A percentile compares a stretch with the other conserved stretches of the same genome.
Evolutionary conservation across 495 filamentous ascomycete genomes (phyloP).

Genomic region (Trichoderma virens): DNA sequence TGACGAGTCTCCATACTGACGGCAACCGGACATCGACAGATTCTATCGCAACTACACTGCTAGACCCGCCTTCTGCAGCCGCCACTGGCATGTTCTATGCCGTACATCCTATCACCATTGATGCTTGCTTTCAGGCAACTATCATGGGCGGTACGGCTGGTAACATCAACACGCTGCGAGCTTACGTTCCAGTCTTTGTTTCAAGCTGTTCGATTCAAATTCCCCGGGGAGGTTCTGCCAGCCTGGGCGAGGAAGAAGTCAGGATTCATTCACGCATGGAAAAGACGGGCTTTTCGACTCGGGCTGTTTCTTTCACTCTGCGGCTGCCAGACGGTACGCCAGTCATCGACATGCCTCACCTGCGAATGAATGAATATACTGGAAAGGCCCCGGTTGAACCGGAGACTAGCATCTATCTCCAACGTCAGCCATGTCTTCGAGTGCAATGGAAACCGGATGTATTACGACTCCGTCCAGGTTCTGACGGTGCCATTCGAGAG

Average conservation of each 20-base stretch:
- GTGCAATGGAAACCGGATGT: constrained; percentile 33
- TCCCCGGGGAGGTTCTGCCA: not conserved
- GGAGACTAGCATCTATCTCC: not conserved
- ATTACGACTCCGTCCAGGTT: constrained; percentile 10
- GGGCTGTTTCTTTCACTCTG: constrained; percentile 12
- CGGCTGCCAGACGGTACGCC: constrained; percentile 3
- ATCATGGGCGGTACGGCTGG: constrained; percentile 17
- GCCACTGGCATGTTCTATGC: constrained; percentile 15
- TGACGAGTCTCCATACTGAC: constrained; percentile 12
- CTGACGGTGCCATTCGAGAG: not conserved
- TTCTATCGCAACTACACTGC: constrained; percentile 3
- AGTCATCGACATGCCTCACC: constrained; percentile 11
- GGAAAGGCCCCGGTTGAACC: constrained; percentile 9
- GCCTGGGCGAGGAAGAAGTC: not conserved
- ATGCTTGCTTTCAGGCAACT: constrained; percentile 22
- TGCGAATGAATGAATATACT: constrained; percentile 13
- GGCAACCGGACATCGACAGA: not conserved
- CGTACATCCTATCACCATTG: constrained; percentile 25
- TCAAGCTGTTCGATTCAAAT: constrained; percentile 11
- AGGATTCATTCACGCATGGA: constrained; percentile 12
- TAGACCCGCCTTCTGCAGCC: not conserved
- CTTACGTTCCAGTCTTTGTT: constrained; percentile 16
- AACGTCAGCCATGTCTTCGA: constrained; percentile 21
- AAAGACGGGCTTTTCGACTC: constrained; percentile 12
- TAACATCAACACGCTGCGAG: not conserved